These are phyloP conservation scores for Sarocladiaceae sp. DNA, from an alignment of 2,329 filamentous ascomycete genomes.

Conservation along the genomic window DNA sequence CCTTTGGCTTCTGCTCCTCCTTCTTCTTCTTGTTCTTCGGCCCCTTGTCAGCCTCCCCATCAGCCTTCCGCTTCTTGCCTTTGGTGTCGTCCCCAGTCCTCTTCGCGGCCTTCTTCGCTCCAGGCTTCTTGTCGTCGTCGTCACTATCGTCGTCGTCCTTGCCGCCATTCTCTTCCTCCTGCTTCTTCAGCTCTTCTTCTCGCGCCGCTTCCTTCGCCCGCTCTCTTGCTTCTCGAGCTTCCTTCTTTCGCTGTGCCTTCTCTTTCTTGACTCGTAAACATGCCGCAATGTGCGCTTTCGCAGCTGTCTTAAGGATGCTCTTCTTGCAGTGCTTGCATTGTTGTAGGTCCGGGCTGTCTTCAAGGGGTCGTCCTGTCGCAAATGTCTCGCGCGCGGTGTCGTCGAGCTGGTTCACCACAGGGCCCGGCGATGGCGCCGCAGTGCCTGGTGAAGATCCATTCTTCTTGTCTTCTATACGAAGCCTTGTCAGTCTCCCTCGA, in stretches of 20 bases:
- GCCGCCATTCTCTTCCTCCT: constrained; percentile 42
- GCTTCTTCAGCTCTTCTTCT: constrained; percentile 51
- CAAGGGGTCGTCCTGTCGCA: constrained; percentile 73
- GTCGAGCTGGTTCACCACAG: constrained; percentile 66
- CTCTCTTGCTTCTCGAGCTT: constrained; percentile 66
- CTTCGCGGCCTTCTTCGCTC: constrained; percentile 43
- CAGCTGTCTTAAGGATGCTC: constrained; percentile 70
- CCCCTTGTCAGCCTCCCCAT: constrained; percentile 72
- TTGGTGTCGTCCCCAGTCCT: constrained; percentile 60
- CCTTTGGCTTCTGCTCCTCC: constrained; percentile 81
- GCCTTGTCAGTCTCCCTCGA: too few relatives aligned
- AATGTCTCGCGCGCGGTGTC: constrained; percentile 75
- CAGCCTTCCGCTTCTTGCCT: constrained; percentile 75
- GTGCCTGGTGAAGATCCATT: constrained; percentile 29
- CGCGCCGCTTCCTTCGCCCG: constrained; percentile 59
- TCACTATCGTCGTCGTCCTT: constrained; percentile 47
- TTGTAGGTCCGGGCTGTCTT: constrained; percentile 74
- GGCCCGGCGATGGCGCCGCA: constrained; percentile 44
- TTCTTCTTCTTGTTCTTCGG: constrained; percentile 93
- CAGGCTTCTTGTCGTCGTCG: constrained; percentile 35
- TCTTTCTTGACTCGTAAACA: constrained; percentile 84
- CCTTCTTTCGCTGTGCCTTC: constrained; percentile 73
- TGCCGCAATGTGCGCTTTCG: constrained; percentile 74
- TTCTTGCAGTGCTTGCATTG: constrained; percentile 95
- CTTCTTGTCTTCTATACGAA: constrained; percentile 49